phyloP scores from a whole-genome alignment of 2,329 filamentous ascomycete genomes.

The Pseudophaeomoniella oleicola region DNA sequence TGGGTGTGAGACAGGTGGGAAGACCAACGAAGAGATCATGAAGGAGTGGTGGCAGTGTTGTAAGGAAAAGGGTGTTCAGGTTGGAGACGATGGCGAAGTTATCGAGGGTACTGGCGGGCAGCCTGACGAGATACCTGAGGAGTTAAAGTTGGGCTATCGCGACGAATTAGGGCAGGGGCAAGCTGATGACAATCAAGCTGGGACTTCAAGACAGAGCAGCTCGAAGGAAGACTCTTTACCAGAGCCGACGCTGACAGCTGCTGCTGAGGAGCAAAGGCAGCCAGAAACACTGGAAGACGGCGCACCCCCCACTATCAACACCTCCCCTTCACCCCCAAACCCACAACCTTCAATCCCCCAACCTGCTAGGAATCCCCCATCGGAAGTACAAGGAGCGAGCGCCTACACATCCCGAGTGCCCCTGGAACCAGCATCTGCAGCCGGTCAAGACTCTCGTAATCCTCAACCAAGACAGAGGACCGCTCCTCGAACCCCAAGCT shows the following conservation, averaged over 20 bases:
- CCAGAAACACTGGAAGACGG: background rate
- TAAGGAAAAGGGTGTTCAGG: constrained; percentile 25
- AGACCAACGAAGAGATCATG: constrained; percentile 60
- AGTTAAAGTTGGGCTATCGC: constrained; percentile 52
- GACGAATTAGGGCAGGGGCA: constrained; percentile 38
- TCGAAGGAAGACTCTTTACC: constrained; percentile 1
- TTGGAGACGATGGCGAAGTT: constrained; percentile 24
- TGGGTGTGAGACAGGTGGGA: constrained; percentile 27
- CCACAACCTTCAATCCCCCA: background rate
- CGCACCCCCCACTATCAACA: background rate
- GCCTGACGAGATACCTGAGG: constrained; percentile 35
- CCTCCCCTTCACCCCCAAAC: constrained; percentile 1
- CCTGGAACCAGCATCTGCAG: constrained; percentile 3
- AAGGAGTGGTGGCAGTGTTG: constrained; percentile 50
- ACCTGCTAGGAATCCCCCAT: constrained; percentile 5
- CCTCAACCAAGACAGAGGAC: constrained; percentile 8
- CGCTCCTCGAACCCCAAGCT: constrained; percentile 6
- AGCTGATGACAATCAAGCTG: constrained; percentile 5
- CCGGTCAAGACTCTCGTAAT: constrained; percentile 5
- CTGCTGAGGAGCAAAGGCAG: constrained; percentile 1
- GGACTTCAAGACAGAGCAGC: constrained; percentile 1
- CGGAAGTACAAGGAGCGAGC: background rate
- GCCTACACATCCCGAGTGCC: constrained; percentile 28
- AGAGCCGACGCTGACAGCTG: background rate
- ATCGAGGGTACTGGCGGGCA: constrained; percentile 17